Percentiles rank a stretch among this genome's conserved stretches.
Evolutionary conservation across 208 protist species (phyloP).

Genomic region (Acanthamoeba sp.): DNA sequence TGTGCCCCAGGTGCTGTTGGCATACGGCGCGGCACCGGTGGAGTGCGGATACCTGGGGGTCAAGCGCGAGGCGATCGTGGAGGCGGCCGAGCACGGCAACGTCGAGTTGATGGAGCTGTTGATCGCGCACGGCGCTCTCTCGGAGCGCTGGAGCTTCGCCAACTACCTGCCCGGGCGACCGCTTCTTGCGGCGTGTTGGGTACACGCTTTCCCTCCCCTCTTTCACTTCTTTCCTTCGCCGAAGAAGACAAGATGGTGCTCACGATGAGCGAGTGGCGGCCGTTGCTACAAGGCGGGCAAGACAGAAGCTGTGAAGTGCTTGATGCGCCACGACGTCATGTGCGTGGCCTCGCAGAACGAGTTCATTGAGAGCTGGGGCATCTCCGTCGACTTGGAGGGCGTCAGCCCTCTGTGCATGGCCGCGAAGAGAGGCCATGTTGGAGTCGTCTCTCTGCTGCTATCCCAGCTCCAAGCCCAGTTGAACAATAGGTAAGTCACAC

Average conservation of each 20-base stretch:
- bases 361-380: background rate
- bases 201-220: too few relatives aligned
- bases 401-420: slow-evolving; percentile 6
- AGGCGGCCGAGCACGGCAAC: background rate
- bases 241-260: too few relatives aligned
- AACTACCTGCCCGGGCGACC: background rate
- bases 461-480: background rate
- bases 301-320: background rate
- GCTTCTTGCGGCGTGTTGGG: slow-evolving; percentile 1
- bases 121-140: background rate
- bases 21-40: background rate
- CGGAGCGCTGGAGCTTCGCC: background rate
- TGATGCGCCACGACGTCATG: slow-evolving; percentile 1
- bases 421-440: background rate
- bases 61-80: slow-evolving; percentile 12
- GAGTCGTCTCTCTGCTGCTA: background rate
- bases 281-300: background rate
- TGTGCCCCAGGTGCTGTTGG: background rate
- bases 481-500: background rate
- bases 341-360: slow-evolving; percentile 16
- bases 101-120: slow-evolving; percentile 35
- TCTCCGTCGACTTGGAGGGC: background rate
- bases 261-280: too few relatives aligned
- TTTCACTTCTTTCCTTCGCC: too few relatives aligned
- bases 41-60: slow-evolving; percentile 19